Base-by-base conservation (phyloP, 306 rosid genomes). In the Vigna trinervia region DNA sequence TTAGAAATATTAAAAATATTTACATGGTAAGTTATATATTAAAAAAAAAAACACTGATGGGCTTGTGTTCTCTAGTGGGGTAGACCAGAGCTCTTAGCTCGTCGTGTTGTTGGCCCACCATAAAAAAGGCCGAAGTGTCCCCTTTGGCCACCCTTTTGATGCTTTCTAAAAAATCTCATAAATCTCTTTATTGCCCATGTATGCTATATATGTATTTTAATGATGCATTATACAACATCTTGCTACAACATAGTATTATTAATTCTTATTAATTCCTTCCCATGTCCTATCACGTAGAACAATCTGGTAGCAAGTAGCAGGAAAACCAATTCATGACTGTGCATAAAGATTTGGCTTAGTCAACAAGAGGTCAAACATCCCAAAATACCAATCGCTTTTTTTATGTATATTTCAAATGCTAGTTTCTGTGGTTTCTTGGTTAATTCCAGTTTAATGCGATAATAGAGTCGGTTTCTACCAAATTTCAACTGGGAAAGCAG, bases 381-480 rank as follows among this genome's bases (percentile, higher is more conserved):
- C 15, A 41, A 60, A 60, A 30, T 15, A 4, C 32, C 62, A 70
- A 70, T 70, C 34, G 11, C 4, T 50, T 10, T 5, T 17, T 5
- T 32, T 69, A 4, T 4, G 23, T 41, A 51, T 51, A 8, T 34
- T 52, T 53, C 50, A 34, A 9, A 11, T 52, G 34, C 19, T 14
- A 54, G 39, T 22, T 72, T 22, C 15, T 20, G 63, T 34, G 20
- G 23, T 52, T 56, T 73, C 54, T 22, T 48, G 64, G 54, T 64
- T 64, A 64, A 63, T 64, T 57, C 43, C 80, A 36, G 80, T 57
- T 73, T 39, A 43, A 10, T 12, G 41, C 53, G 30, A 15, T 75
- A 63, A 34, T 34, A 36, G 39, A 72, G 41, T 34, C 36, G 45
- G 53, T 34, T 63, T 36, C 11, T 26, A 36, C 51, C 41, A 36